Base-by-base conservation (phyloP, 2,329 filamentous ascomycete genomes). In the Huntiella moniliformis region DNA sequence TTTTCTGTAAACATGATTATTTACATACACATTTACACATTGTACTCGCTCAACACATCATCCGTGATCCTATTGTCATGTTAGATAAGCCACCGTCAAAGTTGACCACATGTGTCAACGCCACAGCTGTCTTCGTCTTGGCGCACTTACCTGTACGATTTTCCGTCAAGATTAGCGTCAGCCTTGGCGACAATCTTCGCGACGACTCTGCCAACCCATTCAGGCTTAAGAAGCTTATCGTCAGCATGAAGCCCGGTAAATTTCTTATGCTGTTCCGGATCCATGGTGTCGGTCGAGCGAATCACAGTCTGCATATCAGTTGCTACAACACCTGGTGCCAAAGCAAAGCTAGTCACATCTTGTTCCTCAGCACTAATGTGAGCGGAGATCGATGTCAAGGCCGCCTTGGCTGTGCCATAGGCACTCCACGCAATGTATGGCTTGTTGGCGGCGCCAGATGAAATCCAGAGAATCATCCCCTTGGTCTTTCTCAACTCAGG, bases 251-350 rank as follows among this genome's bases (percentile, higher is more conserved):
- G 69, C 1, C 73, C 66, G 10, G 74, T 66, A 55, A 96, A 96
- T 22, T 63, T 67, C 5, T 70, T 66, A 59, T 91, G 80, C 48
- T 76, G 71, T 5, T 63, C 57, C 45, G 65, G 58, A 42, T 66
- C 56, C 73, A 77, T 77, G 45, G 59, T 60, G 2, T 58, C 56
- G 34, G 62, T 60, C 40, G 86, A 77, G 43, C 91, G 69, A 48
- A 98, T 73, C 48, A 81, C 72, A n/a, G 70, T 70, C 59, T 94
- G 87, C 87, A 95, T 95, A 44, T 79, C 79, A 0, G 87, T 95
- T 56, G 94, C 82, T 5, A 92, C 80, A 39, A 82, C 75, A 2
- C 87, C 87, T 0, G 87, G 87, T 3, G 78, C 69, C 32, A 95
- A 65, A 0, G 82, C 69, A 0, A 94, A 63, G 10, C 74, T 77